Base-by-base conservation (phyloP, 2,329 filamentous ascomycete genomes). In the Monosporascus cannonballus region DNA sequence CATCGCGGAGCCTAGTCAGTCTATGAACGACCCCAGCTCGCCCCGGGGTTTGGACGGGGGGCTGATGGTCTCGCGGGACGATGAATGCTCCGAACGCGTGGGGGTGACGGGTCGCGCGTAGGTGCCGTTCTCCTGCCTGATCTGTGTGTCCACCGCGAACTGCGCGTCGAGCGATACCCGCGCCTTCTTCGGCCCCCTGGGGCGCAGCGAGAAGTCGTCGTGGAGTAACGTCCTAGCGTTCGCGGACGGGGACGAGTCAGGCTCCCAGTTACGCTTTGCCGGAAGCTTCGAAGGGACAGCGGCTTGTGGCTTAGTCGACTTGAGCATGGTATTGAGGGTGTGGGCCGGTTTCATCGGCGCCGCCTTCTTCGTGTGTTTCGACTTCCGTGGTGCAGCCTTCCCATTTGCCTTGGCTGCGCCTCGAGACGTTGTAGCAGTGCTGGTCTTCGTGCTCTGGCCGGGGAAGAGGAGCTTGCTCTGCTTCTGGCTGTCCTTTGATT, bases 401-500 rank as follows among this genome's bases (percentile, higher is more conserved):
- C 69, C 71, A 49, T 56, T 44, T 27, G 67, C 67, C 55, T 71
- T 75, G 11, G 66, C 62, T 56, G 63, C 58, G 17, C 17, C 38
- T 41, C 11, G 38, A n/a, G 38, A 18, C 6, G 42, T 46, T 18
- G 62, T 51, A 17, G 59, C 38, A 48, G 58, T 53, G 49, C 55
- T 56, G 39, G 56, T 48, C 50, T 66, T 67, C 54, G 52, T 25
- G 54, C 49, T 46, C 54, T 62, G 53, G 36, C 53, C 59, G 34
- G 61, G 64, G 54, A 83, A 81, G 1, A 66, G 59, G 34, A 85
- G 72, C 56, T 72, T 77, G 57, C 72, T 75, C 61, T 85, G 82
- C 63, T 77, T 83, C 46, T 72, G 56, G 59, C 73, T 78, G 18
- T 58, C 52, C 48, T 60, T 67, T 53, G 63, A 67, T 65, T 73